These are phyloP conservation scores for Penicillium ochrochloron DNA, from an alignment of 495 filamentous ascomycete species.

Conservation along the genomic window DNA sequence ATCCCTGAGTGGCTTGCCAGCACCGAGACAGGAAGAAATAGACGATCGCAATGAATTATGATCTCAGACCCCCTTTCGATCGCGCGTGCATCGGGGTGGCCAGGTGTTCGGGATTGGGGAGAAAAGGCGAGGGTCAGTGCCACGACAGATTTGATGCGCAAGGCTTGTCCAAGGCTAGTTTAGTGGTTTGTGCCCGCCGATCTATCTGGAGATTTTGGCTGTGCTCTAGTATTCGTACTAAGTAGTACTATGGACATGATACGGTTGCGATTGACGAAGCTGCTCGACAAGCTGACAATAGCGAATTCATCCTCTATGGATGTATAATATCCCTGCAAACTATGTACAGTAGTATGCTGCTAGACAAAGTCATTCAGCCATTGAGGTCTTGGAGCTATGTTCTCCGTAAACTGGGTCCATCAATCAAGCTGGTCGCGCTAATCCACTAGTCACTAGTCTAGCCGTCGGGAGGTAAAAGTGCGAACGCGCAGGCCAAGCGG, in stretches of 20 bases:
- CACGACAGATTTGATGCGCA: background rate
- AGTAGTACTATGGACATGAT: background rate
- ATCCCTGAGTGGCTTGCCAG: constrained; percentile 8
- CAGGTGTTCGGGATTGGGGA: constrained; percentile 1
- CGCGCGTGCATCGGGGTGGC: constrained; percentile 1
- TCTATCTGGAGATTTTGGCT: background rate
- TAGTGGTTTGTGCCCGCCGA: too few relatives aligned
- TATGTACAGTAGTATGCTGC: background rate
- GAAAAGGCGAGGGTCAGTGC: constrained; percentile 1
- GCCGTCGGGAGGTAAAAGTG: background rate
- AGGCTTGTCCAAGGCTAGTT: constrained; percentile 1
- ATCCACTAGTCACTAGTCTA: background rate
- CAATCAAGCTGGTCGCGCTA: background rate
- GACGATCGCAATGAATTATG: constrained; percentile 34
- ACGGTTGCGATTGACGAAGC: background rate
- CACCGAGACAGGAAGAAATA: constrained; percentile 30
- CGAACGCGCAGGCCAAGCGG: constrained; percentile 2
- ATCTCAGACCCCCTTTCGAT: constrained; percentile 18
- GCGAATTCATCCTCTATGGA: background rate
- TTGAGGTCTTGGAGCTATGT: background rate
- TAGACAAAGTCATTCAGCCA: background rate
- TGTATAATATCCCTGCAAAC: background rate
- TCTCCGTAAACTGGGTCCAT: background rate
- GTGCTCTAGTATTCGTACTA: background rate
- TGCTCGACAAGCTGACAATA: background rate